Base-by-base conservation (phyloP, 1,139 yeast genomes). In the Geotrichum fermentans region DNA sequence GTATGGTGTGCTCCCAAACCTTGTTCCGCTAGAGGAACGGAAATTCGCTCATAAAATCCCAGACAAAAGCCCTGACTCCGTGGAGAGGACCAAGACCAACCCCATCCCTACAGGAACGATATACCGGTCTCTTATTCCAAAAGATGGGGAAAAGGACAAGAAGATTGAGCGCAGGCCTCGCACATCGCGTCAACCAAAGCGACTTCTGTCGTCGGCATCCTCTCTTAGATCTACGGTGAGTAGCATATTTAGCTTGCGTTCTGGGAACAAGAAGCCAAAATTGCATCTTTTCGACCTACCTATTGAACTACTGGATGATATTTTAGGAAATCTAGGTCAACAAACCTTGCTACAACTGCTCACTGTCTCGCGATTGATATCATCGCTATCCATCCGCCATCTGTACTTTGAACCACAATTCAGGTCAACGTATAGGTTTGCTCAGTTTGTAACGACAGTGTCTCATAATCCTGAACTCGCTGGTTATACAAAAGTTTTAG, bases 391-490 rank as follows among this genome's bases (percentile, higher is more conserved):
- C 1, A 30, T 43, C 3, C 49, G 51, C 21, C 44, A 45, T 29
- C 66, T 84, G 18, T 87, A 84, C 61, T 63, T 69, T 18, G 56
- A 66, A n/a, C 77, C 89, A 13, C 56, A 59, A 14, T 75, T 87
- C 57, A 73, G 78, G 0, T 80, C 92, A 3, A 80, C 89, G 4
- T 87, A 82, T 61, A 68, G 95, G 43, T 76, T 85, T 50, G 92
- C 86, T 1, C 95, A 86, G 64, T 81, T 87, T 60, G 79, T 87
- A 8, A 73, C 89, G 1, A 74, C 80, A 8, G 65, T 87, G 17
- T 70, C 84, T 40, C 69, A 75, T 45, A 77, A 77, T 56, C 72
- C 77, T 2, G 70, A 69, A 3, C 73, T 83, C 43, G 90, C 90
- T 0, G 61, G 62, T 17, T 71, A 73, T 52, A 84, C 86, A 2